These are phyloP conservation scores for Heritiera fomes DNA, from an alignment of 345 rosid species.

Conservation along the genomic window DNA sequence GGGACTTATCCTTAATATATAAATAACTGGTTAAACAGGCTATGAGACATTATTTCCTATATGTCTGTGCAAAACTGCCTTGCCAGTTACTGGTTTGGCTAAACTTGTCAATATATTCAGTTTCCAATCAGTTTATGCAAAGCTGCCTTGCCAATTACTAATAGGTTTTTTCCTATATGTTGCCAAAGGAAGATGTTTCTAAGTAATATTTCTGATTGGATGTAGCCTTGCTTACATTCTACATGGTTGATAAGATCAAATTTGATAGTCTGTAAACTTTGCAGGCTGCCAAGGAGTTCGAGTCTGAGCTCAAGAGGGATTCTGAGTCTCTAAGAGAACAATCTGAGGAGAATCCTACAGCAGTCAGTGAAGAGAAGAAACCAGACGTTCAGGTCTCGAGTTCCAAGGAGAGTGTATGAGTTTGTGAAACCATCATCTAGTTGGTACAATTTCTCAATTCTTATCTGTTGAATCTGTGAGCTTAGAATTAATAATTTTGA, in stretches of 20 bases:
- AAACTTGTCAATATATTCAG: neutral
- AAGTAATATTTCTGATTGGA: neutral
- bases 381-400: constrained; percentile 49
- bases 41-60: neutral
- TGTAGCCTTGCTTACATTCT: neutral
- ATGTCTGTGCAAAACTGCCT: neutral
- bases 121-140: neutral
- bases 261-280: constrained; percentile 23
- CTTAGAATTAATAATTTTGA: constrained; percentile 26
- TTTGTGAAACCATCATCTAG: constrained; percentile 24
- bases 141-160: neutral
- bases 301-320: constrained; percentile 84
- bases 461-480: constrained; percentile 11
- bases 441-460: constrained; percentile 6
- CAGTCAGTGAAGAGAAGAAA: constrained; percentile 48
- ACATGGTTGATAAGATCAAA: neutral
- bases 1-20: neutral
- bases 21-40: neutral
- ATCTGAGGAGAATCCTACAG: constrained; percentile 41
- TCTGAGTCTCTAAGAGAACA: constrained; percentile 51
- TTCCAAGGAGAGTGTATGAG: constrained; percentile 74
- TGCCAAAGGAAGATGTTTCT: neutral
- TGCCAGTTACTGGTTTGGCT: neutral
- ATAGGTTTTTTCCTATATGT: neutral
- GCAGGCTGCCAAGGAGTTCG: constrained; percentile 97